Evolutionary conservation across 2,329 filamentous ascomycete species (phyloP).

Genomic region (Aureobasidium subglaciale): DNA sequence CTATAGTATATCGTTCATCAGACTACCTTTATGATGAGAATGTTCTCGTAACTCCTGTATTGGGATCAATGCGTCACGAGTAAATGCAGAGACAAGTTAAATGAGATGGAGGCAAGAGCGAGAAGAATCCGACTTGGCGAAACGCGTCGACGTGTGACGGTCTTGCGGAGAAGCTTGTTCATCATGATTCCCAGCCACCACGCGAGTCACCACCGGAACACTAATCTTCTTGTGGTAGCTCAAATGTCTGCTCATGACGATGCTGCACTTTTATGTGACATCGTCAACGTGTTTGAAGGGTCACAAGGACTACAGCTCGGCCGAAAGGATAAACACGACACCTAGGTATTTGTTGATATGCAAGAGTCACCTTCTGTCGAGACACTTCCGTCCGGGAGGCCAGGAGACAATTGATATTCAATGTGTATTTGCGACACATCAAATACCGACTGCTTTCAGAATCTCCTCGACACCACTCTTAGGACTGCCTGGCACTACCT

Average conservation of each 20-base stretch:
- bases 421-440: not conserved
- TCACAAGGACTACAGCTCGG: not conserved
- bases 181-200: not conserved
- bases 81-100: too few relatives aligned
- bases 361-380: too few relatives aligned
- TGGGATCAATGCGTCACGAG: not conserved
- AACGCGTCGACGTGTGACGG: not conserved
- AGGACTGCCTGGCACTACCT: slow-evolving; percentile 52
- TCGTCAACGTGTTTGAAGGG: not conserved
- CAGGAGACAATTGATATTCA: not conserved
- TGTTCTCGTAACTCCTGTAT: not conserved
- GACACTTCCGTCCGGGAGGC: too few relatives aligned
- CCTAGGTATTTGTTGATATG: too few relatives aligned
- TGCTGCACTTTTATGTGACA: not conserved
- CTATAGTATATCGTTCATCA: not conserved
- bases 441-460: slow-evolving; percentile 36
- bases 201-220: slow-evolving; percentile 1
- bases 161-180: not conserved
- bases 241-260: slow-evolving; percentile 4
- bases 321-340: not conserved
- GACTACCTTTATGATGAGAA: too few relatives aligned
- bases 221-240: slow-evolving; percentile 1
- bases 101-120: not conserved
- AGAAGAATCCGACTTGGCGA: slow-evolving; percentile 8
- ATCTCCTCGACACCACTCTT: slow-evolving; percentile 59